Evolutionary conservation across 768 basidiomycete species (phyloP).

Genomic region (Tricholoma furcatifolium): DNA sequence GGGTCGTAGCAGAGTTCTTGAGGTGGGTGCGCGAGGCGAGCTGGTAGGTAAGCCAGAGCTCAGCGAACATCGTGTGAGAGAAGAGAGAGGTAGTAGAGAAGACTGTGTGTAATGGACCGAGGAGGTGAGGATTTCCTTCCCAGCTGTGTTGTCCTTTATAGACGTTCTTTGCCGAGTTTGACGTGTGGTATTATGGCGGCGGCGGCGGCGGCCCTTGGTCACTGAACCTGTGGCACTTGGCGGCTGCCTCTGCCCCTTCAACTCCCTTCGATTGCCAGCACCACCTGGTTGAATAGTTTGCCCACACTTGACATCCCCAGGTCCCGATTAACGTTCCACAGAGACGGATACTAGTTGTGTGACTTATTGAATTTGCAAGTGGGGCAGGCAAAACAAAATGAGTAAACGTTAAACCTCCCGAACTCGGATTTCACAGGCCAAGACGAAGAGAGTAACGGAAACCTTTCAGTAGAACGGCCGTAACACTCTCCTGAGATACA

Average conservation of each 20-base stretch:
- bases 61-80: slow-evolving; percentile 23
- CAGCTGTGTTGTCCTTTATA: slow-evolving; percentile 10
- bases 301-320: too few relatives aligned
- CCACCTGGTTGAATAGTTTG: too few relatives aligned
- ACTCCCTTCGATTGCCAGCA: too few relatives aligned
- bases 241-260: background rate
- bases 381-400: too few relatives aligned
- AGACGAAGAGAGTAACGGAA: too few relatives aligned
- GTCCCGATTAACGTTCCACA: too few relatives aligned
- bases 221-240: background rate
- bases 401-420: too few relatives aligned
- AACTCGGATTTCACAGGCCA: too few relatives aligned
- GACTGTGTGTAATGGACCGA: background rate
- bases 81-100: background rate
- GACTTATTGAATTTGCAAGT: too few relatives aligned
- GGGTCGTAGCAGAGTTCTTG: slow-evolving; percentile 35
- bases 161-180: slow-evolving; percentile 6
- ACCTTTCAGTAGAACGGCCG: too few relatives aligned
- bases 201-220: background rate
- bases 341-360: too few relatives aligned
- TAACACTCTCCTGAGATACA: too few relatives aligned
- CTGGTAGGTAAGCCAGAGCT: slow-evolving; percentile 50
- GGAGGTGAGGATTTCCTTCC: background rate
- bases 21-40: slow-evolving; percentile 41
- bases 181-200: slow-evolving; percentile 2